Base-by-base conservation (phyloP, 2,329 filamentous ascomycete species). In the Cryphonectria parasitica region DNA sequence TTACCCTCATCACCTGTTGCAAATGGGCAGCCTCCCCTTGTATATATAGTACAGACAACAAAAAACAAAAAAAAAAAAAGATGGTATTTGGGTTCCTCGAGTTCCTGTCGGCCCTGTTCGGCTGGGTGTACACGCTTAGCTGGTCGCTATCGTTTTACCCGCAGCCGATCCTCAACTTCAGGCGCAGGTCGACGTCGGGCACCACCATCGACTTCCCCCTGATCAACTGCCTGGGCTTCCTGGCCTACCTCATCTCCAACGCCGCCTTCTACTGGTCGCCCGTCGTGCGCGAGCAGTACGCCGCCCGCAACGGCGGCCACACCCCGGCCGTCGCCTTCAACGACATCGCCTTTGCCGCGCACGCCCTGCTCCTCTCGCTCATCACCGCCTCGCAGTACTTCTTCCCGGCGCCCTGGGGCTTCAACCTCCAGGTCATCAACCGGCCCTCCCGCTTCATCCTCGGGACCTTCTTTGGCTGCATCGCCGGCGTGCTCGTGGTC, bases 71-170 rank as follows among this genome's bases (percentile, higher is more conserved):
- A 22, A 22, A 49, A 10, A n/a, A 49, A 19, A 64, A 28, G 22
- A 76, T 75, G 74, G 69, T 49, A 39, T 58, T 74, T 64, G 65
- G 66, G 74, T 82, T 88, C 73, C 84, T 90, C 71, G 75, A 79
- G 41, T 75, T 84, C 70, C 68, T 88, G 25, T 89, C 87, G 66
- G 86, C 83, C 77, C 77, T 91, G 43, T 88, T 92, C 75, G 92
- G 92, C 80, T 94, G 92, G 91, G 82, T 91, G 77, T 95, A 95
- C 81, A 91, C 89, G 74, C 74, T 90, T 64, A 89, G 88, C 80
- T 96, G 95, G 95, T 95, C 92, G 17, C 82, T 91, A 22, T 97
- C 94, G 22, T 98, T 98, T 83, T 98, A 98, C 80, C 95, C 95
- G 1, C 96, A 98, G 79, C 89, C 92, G 8, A 82, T 97, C 72